phyloP scores from a whole-genome alignment of 495 filamentous ascomycete genomes.

The Aspergillus homomorphus region DNA sequence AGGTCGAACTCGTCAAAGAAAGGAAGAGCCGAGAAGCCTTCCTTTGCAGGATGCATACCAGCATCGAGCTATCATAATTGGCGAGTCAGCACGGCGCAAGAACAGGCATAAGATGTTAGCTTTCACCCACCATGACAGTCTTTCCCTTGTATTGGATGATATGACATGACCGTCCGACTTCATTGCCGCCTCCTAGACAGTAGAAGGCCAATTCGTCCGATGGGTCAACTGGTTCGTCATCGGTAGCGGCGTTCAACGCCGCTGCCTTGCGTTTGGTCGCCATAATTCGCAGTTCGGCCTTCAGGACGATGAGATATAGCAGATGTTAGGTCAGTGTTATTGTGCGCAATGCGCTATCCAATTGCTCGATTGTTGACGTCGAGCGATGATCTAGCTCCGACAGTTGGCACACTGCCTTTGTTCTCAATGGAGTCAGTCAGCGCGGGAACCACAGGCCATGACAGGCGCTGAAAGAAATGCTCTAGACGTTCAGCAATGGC shows the following conservation, averaged over 20 bases:
- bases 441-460: constrained; percentile 13
- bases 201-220: constrained; percentile 90
- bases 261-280: constrained; percentile 73
- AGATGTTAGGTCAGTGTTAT: not conserved
- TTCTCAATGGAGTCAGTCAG: constrained; percentile 6
- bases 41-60: constrained; percentile 95
- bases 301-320: not conserved
- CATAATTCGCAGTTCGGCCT: constrained; percentile 43
- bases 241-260: constrained; percentile 54
- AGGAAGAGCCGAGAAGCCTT: constrained; percentile 86
- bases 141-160: constrained; percentile 99
- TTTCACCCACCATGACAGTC: constrained; percentile 84
- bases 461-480: constrained; percentile 6
- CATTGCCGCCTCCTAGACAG: constrained; percentile 90
- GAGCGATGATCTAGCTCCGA: not conserved
- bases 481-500: not conserved
- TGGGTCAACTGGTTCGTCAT: constrained; percentile 71
- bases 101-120: not conserved
- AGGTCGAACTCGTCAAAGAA: constrained; percentile 99
- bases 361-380: not conserved
- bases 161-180: constrained; percentile 95
- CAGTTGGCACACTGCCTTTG: not conserved
- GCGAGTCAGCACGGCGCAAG: constrained; percentile 17
- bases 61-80: constrained; percentile 72
- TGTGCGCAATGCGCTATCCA: not conserved